Conservation (phyloP, 2,329 filamentous ascomycete genomes). For the Didymella lethalis region DNA sequence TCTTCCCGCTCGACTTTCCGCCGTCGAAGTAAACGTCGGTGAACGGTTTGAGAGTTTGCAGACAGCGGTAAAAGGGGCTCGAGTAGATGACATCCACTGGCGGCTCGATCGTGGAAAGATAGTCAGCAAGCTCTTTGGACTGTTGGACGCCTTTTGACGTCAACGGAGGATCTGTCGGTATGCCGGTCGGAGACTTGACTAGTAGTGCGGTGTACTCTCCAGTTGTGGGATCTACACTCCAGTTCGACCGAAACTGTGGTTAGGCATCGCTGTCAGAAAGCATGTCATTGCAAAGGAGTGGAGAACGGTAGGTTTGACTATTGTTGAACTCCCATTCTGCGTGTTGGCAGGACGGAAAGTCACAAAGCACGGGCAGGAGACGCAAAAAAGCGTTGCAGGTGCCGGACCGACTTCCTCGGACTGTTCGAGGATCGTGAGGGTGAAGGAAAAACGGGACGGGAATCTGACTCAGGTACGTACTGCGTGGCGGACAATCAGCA, state of each 20-base stretch:
- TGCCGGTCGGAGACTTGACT: conserved; percentile 78
- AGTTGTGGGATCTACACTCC: conserved; percentile 81
- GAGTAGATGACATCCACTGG: conserved; percentile 78
- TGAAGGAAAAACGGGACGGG: conserved; percentile 18
- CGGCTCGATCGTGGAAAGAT: conserved; percentile 69
- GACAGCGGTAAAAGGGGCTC: conserved; percentile 54
- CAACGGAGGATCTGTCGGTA: conserved; percentile 85
- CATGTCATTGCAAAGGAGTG: conserved; percentile 26
- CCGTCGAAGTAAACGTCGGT: conserved; percentile 44
- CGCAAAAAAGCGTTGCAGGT: conserved; percentile 4
- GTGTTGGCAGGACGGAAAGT: conserved; percentile 11
- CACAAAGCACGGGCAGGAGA: conserved; percentile 22
- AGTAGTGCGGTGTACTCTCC: conserved; percentile 76
- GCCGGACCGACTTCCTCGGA: conserved; percentile 20
- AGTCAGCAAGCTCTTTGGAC: conserved; percentile 74
- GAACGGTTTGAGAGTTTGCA: conserved; percentile 52
- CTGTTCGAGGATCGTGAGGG: conserved; percentile 19
- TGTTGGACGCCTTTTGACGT: conserved; percentile 87
- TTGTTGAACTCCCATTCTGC: conserved; percentile 8
- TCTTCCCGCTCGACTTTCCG: conserved; percentile 49
- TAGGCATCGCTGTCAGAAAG: conserved; percentile 30
- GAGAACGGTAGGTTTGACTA: conserved; percentile 20
- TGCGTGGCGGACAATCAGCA: conserved; percentile 60
- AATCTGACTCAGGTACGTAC: conserved; percentile 51
- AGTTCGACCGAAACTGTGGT: conserved; percentile 80